Conservation (phyloP, 176 grass and related monocot genomes). For the Otatea glauca region DNA sequence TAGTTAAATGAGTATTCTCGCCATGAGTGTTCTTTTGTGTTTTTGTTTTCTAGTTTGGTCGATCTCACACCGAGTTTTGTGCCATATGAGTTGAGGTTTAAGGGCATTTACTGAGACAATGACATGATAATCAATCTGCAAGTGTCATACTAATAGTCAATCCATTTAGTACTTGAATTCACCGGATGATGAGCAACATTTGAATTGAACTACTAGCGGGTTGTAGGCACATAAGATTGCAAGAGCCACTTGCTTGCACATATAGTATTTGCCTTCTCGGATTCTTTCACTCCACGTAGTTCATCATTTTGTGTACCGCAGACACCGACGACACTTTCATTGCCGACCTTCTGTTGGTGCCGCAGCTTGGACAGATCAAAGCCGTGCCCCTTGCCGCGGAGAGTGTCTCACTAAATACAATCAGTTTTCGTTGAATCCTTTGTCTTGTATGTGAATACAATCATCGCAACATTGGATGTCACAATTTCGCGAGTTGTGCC, state of each 20-base stretch:
- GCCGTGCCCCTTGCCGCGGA: conserved; percentile 81
- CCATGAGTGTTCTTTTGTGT: conserved; percentile 26
- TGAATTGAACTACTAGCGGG: conserved; percentile 9
- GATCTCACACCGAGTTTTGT: conserved; percentile 30
- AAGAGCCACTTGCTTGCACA: conserved; percentile 8
- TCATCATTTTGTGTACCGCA: conserved; percentile 41
- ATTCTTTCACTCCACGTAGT: background rate
- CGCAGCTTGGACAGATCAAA: conserved; percentile 83
- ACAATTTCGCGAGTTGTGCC: too few species aligned
- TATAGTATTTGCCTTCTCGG: conserved; percentile 22
- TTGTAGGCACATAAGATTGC: conserved; percentile 9
- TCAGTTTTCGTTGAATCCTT: conserved; percentile 67
- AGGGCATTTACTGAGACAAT: conserved; percentile 28
- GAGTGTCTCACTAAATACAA: conserved; percentile 93
- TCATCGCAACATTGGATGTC: background rate
- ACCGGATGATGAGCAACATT: conserved; percentile 31
- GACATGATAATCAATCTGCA: background rate
- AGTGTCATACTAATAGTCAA: background rate
- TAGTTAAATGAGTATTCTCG: too few species aligned
- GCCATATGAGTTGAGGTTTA: conserved; percentile 12
- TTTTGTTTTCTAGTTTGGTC: conserved; percentile 17
- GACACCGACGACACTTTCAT: conserved; percentile 92
- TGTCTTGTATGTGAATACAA: background rate
- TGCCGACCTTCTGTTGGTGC: conserved; percentile 86
- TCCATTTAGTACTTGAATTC: conserved; percentile 21